Percentiles rank a stretch among this genome's conserved stretches.
phyloP scores from a whole-genome alignment of 2,329 filamentous ascomycete species.

The Fusarium sp. region DNA sequence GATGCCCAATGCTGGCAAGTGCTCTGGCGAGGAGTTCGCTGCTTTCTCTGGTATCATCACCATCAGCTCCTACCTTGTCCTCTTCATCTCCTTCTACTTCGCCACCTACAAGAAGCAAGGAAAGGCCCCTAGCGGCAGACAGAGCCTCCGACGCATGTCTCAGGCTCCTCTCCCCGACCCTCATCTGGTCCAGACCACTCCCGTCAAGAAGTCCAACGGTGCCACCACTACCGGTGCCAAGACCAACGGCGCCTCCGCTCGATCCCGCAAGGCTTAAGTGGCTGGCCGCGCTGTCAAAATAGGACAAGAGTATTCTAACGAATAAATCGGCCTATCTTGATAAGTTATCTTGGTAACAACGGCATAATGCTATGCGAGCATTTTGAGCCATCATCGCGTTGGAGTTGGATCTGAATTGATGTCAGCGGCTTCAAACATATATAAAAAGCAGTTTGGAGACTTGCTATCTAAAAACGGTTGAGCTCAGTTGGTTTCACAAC shows the following conservation, averaged over 20 bases:
- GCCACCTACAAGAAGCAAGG: conserved; percentile 93
- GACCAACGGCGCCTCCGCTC: conserved; percentile 70
- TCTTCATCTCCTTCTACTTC: conserved; percentile 99
- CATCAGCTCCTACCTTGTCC: conserved; percentile 92
- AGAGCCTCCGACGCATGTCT: conserved; percentile 75
- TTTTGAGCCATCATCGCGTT: conserved; percentile 24
- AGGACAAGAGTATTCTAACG: conserved; percentile 1
- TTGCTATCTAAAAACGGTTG: conserved; percentile 34
- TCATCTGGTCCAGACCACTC: conserved; percentile 69
- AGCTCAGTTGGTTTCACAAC: conserved; percentile 32
- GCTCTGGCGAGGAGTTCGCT: conserved; percentile 96
- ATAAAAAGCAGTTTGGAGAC: conserved; percentile 46
- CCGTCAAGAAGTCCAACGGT: conserved; percentile 60
- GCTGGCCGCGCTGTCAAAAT: background rate
- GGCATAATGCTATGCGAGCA: conserved; percentile 22
- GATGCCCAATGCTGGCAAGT: conserved; percentile 86
- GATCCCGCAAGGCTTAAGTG: conserved; percentile 74
- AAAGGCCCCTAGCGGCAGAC: conserved; percentile 84
- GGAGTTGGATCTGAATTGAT: conserved; percentile 39
- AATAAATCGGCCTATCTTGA: conserved; percentile 6
- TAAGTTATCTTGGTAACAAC: conserved; percentile 13
- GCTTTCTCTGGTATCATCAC: conserved; percentile 93
- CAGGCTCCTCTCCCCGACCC: conserved; percentile 82
- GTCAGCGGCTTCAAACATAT: conserved; percentile 43
- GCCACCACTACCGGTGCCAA: conserved; percentile 67